A percentile compares a stretch with the other conserved stretches of the same genome.
These are phyloP conservation scores for Penicillium freii DNA, from an alignment of 2,329 filamentous ascomycete genomes.

Conservation along the genomic window DNA sequence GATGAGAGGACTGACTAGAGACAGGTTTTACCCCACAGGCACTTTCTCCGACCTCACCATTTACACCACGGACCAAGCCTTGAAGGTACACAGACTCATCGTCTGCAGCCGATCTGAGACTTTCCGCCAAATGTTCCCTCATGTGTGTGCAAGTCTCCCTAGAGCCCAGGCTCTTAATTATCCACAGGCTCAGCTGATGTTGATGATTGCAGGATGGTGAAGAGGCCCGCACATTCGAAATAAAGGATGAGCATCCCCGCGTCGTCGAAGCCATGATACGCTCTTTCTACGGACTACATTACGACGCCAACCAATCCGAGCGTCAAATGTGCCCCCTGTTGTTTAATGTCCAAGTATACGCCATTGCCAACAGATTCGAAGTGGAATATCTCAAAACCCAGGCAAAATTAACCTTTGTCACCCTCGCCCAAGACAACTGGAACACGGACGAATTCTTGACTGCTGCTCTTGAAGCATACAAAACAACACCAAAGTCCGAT, in stretches of 20 bases:
- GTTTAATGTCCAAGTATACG: background rate
- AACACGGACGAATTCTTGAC: background rate
- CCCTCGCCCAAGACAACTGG: background rate
- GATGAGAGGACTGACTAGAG: background rate
- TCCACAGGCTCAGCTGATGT: background rate
- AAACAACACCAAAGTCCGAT: background rate
- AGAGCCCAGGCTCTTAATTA: background rate
- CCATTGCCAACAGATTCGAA: background rate
- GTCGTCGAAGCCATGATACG: background rate
- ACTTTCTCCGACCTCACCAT: background rate
- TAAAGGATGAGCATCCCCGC: background rate
- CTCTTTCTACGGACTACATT: background rate
- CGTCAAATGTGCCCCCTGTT: background rate
- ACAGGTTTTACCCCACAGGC: background rate
- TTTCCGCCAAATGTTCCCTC: background rate
- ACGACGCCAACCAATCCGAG: background rate
- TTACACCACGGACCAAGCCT: background rate
- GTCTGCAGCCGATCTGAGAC: background rate
- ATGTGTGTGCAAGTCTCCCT: background rate
- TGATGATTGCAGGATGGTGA: background rate
- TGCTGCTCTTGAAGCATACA: constrained; percentile 3
- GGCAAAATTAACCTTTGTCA: background rate
- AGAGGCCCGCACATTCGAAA: background rate
- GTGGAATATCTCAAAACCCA: constrained; percentile 1
- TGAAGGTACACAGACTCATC: background rate